These are phyloP conservation scores for Termitomyces sp. DNA, from an alignment of 768 basidiomycete species.

Conservation along the genomic window DNA sequence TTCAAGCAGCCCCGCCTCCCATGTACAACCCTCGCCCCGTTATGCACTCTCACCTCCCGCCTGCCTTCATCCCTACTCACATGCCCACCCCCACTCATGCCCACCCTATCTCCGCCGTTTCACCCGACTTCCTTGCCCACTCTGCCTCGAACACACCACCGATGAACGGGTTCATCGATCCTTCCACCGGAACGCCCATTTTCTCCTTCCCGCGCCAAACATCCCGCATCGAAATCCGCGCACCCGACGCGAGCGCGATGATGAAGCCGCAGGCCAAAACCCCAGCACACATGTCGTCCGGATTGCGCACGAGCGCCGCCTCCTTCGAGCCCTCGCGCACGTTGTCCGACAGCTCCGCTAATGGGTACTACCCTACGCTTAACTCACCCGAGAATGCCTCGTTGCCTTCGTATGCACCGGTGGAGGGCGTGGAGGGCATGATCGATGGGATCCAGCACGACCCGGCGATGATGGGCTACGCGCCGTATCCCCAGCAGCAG, in stretches of 20 bases:
- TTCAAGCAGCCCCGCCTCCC: conserved; percentile 54
- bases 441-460: conserved; percentile 15
- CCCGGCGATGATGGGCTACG: conserved; percentile 48
- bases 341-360: conserved; percentile 18
- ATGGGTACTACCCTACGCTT: conserved; percentile 17
- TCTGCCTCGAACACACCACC: conserved; percentile 58
- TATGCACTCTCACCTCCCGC: conserved; percentile 51
- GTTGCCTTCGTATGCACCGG: conserved; percentile 28
- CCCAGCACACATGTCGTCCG: conserved; percentile 31
- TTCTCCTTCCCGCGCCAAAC: conserved; percentile 73
- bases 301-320: conserved; percentile 49
- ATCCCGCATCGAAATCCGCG: conserved; percentile 72
- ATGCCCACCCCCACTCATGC: conserved; percentile 63
- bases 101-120: conserved; percentile 30
- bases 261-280: conserved; percentile 25
- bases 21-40: conserved; percentile 70
- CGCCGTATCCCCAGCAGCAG: conserved; percentile 55
- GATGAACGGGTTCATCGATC: conserved; percentile 62
- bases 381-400: conserved; percentile 9
- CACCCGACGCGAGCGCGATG: conserved; percentile 35
- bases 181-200: conserved; percentile 62
- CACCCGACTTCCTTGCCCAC: conserved; percentile 60
- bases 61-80: conserved; percentile 59
- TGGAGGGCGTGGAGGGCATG: conserved; percentile 27
- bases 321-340: conserved; percentile 45